Percentiles rank a stretch among this genome's conserved stretches.
These are phyloP conservation scores for Baorangia bicolor DNA, from an alignment of 768 basidiomycete species.

Conservation along the genomic window DNA sequence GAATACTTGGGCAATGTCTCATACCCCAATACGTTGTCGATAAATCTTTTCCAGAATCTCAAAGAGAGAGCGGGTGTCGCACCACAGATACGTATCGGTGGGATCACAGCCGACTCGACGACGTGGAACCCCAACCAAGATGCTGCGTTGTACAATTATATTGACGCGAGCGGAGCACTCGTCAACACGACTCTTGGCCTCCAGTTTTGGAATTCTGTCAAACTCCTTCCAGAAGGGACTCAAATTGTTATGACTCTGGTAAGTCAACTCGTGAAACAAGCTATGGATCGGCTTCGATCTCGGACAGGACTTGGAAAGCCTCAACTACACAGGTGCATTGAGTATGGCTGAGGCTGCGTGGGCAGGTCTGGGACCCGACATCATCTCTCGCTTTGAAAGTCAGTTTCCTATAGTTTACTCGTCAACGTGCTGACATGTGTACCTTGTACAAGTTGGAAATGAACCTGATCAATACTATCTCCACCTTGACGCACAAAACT, in stretches of 20 bases:
- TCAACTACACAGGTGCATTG: constrained; percentile 43
- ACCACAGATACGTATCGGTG: constrained; percentile 49
- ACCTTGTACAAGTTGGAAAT: constrained; percentile 42
- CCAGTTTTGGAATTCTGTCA: constrained; percentile 47
- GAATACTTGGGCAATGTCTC: constrained; percentile 48
- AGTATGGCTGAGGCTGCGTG: constrained; percentile 44
- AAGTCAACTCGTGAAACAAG: constrained; percentile 1
- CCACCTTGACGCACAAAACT: constrained; percentile 42
- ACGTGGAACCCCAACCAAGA: constrained; percentile 45
- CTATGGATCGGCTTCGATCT: not conserved
- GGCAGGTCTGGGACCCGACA: constrained; percentile 34
- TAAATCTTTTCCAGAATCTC: constrained; percentile 46
- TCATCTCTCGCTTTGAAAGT: constrained; percentile 49
- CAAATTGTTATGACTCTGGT: constrained; percentile 48
- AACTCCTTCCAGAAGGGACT: constrained; percentile 44
- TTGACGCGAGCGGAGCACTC: constrained; percentile 42
- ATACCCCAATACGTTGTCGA: constrained; percentile 43
- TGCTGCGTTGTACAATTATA: constrained; percentile 36
- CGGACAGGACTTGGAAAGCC: constrained; percentile 43
- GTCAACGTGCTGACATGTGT: not conserved
- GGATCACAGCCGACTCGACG: constrained; percentile 55
- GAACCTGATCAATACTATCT: constrained; percentile 52
- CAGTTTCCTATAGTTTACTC: not conserved
- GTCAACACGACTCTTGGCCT: constrained; percentile 53
- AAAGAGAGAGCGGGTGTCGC: constrained; percentile 44